Evolutionary conservation across 768 basidiomycete genomes (phyloP).

Genomic region (Psilocybe subaeruginosa): DNA sequence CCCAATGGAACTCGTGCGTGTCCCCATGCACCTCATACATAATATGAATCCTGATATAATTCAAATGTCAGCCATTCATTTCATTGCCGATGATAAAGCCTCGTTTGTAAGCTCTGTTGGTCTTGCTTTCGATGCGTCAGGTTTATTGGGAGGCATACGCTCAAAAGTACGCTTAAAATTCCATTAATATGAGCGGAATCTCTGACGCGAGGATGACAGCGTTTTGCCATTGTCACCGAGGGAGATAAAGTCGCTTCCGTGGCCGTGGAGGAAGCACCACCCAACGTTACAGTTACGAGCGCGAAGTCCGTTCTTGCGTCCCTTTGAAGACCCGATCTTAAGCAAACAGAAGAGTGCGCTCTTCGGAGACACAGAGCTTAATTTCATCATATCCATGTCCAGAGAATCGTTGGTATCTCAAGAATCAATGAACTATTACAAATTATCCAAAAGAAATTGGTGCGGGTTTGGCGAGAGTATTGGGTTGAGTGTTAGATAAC

Average conservation of each 20-base stretch:
- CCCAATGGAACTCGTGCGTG: conserved; percentile 57
- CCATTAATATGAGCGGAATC: neutral
- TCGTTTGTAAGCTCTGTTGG: conserved; percentile 56
- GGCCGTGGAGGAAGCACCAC: conserved; percentile 51
- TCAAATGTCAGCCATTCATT: conserved; percentile 46
- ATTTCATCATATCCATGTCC: too few species aligned
- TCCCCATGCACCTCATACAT: neutral
- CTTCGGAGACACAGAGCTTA: too few species aligned
- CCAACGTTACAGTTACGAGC: conserved; percentile 53
- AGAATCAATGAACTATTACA: too few species aligned
- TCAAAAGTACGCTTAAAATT: conserved; percentile 51
- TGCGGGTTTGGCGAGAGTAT: too few species aligned
- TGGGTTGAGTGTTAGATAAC: too few species aligned
- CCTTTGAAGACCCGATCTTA: conserved; percentile 3
- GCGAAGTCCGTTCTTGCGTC: conserved; percentile 35
- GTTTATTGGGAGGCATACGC: conserved; percentile 66
- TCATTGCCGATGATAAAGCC: conserved; percentile 73
- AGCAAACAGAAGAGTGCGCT: too few species aligned
- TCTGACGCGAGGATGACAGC: conserved; percentile 32
- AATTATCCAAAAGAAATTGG: too few species aligned
- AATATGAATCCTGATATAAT: conserved; percentile 13
- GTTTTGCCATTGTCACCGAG: conserved; percentile 61
- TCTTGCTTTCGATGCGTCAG: conserved; percentile 62
- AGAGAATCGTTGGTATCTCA: too few species aligned
- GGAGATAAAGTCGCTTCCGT: conserved; percentile 58